A percentile compares a stretch with the other conserved stretches of the same genome.
These are phyloP conservation scores for Entomortierella lignicola DNA, from an alignment of 192 early-diverging fungal genomes.

Conservation along the genomic window DNA sequence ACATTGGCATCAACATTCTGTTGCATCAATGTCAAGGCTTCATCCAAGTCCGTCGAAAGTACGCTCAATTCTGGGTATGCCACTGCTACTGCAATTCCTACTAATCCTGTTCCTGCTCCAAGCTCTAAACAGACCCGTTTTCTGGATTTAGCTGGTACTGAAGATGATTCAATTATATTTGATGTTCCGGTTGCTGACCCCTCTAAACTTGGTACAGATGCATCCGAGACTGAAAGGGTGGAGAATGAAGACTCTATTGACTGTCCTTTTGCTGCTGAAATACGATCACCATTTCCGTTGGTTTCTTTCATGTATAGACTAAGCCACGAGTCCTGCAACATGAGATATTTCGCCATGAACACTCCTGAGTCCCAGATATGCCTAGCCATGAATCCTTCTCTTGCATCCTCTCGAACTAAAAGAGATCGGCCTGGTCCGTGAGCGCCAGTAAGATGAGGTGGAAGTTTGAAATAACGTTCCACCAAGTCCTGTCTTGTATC, in stretches of 20 bases:
- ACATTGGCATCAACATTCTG: constrained; percentile 55
- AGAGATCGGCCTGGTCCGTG: constrained; percentile 34
- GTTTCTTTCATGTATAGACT: constrained; percentile 44
- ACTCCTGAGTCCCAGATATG: constrained; percentile 56
- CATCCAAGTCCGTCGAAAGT: constrained; percentile 58
- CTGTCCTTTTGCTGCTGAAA: not conserved
- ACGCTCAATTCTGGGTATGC: constrained; percentile 50
- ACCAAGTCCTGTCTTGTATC: constrained; percentile 51
- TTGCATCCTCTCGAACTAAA: constrained; percentile 45
- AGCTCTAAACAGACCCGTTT: constrained; percentile 56
- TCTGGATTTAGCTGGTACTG: constrained; percentile 2
- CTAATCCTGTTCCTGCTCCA: constrained; percentile 64
- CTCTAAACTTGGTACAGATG: constrained; percentile 1
- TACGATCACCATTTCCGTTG: not conserved
- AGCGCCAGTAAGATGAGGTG: constrained; percentile 25
- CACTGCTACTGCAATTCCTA: constrained; percentile 58
- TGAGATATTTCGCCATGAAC: constrained; percentile 49
- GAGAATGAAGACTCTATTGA: constrained; percentile 22
- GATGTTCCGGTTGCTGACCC: too few relatives aligned
- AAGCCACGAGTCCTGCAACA: constrained; percentile 43
- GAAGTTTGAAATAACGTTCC: constrained; percentile 44
- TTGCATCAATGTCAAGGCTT: constrained; percentile 58
- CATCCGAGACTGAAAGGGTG: constrained; percentile 10
- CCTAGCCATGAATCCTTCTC: constrained; percentile 48
- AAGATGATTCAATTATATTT: not conserved